Conservation (phyloP, 2,329 filamentous ascomycete species). For the Ambrosiella cleistominuta region DNA sequence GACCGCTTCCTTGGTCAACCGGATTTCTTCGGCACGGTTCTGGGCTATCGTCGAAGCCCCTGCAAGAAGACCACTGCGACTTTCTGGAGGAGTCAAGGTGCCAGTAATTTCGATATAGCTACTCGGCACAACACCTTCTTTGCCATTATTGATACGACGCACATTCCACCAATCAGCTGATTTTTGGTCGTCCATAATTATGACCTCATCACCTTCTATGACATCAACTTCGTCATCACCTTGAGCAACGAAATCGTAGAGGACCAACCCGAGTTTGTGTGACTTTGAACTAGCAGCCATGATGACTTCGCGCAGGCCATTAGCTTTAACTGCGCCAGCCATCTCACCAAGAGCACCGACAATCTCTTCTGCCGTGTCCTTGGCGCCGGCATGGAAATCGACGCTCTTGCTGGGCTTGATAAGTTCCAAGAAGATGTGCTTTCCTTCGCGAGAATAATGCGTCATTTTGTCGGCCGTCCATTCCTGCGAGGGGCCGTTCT, state of each 20-base stretch:
- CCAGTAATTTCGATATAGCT: conserved; percentile 87
- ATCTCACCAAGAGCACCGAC: conserved; percentile 75
- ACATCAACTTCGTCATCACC: conserved; percentile 95
- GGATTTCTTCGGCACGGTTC: conserved; percentile 61
- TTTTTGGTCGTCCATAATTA: conserved; percentile 74
- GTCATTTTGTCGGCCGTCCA: conserved; percentile 91
- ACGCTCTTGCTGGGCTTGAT: conserved; percentile 84
- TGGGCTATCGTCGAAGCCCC: conserved; percentile 56
- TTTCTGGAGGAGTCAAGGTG: conserved; percentile 33
- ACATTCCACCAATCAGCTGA: conserved; percentile 99
- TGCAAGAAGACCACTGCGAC: conserved; percentile 32
- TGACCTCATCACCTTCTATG: conserved; percentile 71
- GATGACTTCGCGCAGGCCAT: conserved; percentile 69
- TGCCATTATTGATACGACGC: conserved; percentile 71
- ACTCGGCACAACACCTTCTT: conserved; percentile 89
- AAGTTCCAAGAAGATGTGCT: conserved; percentile 91
- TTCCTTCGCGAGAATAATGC: conserved; percentile 96
- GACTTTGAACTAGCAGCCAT: conserved; percentile 52
- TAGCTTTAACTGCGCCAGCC: conserved; percentile 68
- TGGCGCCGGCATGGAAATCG: conserved; percentile 92
- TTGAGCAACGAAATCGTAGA: conserved; percentile 95
- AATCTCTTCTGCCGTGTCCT: conserved; percentile 92
- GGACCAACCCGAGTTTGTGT: conserved; percentile 67
- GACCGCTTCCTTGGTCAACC: conserved; percentile 63
- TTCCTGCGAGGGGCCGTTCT: conserved; percentile 75